Conservation (phyloP, 768 basidiomycete genomes). For the Brasilioporus rufonigricans region DNA sequence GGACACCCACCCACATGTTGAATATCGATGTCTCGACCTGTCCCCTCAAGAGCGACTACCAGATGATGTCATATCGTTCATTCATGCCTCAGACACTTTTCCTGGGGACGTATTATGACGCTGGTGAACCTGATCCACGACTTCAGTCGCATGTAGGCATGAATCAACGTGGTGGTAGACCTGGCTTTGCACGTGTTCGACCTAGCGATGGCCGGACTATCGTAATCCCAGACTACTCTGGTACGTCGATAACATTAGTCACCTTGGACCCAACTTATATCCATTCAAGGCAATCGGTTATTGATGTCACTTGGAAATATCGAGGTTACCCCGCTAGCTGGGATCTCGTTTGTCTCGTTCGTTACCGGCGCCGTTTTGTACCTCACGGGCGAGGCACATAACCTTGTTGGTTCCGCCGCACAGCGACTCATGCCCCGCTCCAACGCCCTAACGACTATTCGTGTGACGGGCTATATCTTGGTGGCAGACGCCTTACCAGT, state of each 20-base stretch:
- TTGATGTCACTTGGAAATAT: constrained; percentile 66
- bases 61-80: constrained; percentile 46
- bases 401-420: constrained; percentile 41
- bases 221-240: constrained; percentile 61
- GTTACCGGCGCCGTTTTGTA: constrained; percentile 59
- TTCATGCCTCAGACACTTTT: constrained; percentile 51
- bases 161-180: constrained; percentile 63
- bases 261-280: background rate
- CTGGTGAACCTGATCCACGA: constrained; percentile 32
- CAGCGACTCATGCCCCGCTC: constrained; percentile 55
- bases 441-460: constrained; percentile 47
- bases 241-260: constrained; percentile 19
- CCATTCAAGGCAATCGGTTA: constrained; percentile 51
- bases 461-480: constrained; percentile 50
- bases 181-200: constrained; percentile 58
- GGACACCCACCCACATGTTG: constrained; percentile 38
- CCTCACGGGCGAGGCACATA: constrained; percentile 56
- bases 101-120: constrained; percentile 52
- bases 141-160: constrained; percentile 62
- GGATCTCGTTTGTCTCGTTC: constrained; percentile 54
- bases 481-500: constrained; percentile 56
- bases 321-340: constrained; percentile 55
- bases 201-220: constrained; percentile 54
- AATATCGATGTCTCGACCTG: constrained; percentile 35
- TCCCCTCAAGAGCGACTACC: constrained; percentile 43